Evolutionary conservation across 768 basidiomycete species (phyloP).

Genomic region (Royoungia palumana): DNA sequence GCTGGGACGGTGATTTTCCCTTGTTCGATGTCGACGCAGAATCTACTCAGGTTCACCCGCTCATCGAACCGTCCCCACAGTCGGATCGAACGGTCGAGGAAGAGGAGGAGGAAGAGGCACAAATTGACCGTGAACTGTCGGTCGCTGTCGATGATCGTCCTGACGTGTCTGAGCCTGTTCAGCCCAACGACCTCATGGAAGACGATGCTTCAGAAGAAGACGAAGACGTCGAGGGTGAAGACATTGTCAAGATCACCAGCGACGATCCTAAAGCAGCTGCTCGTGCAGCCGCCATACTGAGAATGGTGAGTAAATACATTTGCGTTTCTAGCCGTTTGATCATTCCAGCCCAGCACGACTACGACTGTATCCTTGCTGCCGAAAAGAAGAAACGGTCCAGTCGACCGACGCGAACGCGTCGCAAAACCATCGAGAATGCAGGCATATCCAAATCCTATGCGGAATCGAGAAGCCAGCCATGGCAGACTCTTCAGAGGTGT

Average conservation of each 20-base stretch:
- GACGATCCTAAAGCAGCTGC: slow-evolving; percentile 85
- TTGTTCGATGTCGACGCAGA: slow-evolving; percentile 17
- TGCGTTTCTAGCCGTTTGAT: background rate
- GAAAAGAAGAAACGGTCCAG: slow-evolving; percentile 24
- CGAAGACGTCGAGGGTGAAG: slow-evolving; percentile 36
- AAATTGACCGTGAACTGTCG: slow-evolving; percentile 38
- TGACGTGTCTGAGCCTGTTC: background rate
- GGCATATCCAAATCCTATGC: slow-evolving; percentile 29
- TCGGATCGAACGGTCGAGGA: slow-evolving; percentile 19
- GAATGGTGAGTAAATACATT: slow-evolving; percentile 54
- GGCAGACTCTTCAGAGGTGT: slow-evolving; percentile 7
- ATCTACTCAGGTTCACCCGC: slow-evolving; percentile 10
- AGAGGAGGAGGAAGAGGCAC: slow-evolving; percentile 30
- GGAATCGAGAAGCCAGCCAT: slow-evolving; percentile 9
- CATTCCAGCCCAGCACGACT: slow-evolving; percentile 60
- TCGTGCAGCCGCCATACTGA: slow-evolving; percentile 88
- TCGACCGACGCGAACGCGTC: slow-evolving; percentile 36
- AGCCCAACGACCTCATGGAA: slow-evolving; percentile 1
- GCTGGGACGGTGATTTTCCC: slow-evolving; percentile 14
- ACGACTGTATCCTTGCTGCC: slow-evolving; percentile 64
- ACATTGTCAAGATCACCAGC: slow-evolving; percentile 79
- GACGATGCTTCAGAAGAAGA: slow-evolving; percentile 26
- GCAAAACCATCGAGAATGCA: slow-evolving; percentile 33
- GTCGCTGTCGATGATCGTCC: slow-evolving; percentile 23
- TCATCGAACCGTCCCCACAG: background rate